These are phyloP conservation scores for Leccinellum rugosiceps DNA, from an alignment of 768 basidiomycete species.

Conservation along the genomic window DNA sequence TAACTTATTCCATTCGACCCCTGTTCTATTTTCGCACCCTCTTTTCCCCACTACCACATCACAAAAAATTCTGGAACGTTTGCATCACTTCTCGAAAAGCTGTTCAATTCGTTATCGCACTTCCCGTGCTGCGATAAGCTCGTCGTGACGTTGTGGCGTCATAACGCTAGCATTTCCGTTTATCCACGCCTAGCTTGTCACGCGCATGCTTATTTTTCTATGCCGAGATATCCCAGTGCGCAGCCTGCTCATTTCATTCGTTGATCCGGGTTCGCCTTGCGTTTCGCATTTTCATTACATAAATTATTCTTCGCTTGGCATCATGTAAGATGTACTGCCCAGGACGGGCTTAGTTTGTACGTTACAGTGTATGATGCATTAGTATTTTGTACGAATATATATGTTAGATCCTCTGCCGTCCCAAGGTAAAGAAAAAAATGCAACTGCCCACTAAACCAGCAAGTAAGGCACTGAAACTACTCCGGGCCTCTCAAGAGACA, in stretches of 20 bases:
- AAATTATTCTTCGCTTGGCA: slow-evolving; percentile 5
- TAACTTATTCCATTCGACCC: slow-evolving; percentile 32
- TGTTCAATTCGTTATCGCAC: slow-evolving; percentile 4
- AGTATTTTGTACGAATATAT: slow-evolving; percentile 19
- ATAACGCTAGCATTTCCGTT: slow-evolving; percentile 9
- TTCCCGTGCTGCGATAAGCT: slow-evolving; percentile 1
- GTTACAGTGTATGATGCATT: slow-evolving; percentile 17
- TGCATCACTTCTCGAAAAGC: neutral
- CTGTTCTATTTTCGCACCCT: neutral
- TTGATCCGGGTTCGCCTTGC: neutral
- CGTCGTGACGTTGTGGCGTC: slow-evolving; percentile 4
- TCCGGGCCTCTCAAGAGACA: slow-evolving; percentile 18
- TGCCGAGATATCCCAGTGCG: slow-evolving; percentile 23
- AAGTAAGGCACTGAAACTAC: neutral
- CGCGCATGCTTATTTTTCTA: slow-evolving; percentile 1
- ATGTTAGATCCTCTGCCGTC: neutral
- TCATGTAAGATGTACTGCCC: slow-evolving; percentile 2
- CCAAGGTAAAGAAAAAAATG: neutral
- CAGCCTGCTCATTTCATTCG: slow-evolving; percentile 12
- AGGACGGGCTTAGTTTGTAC: slow-evolving; percentile 1
- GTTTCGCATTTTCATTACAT: slow-evolving; percentile 6
- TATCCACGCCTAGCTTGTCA: slow-evolving; percentile 1
- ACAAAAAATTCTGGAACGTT: slow-evolving; percentile 5
- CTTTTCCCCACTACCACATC: slow-evolving; percentile 1
- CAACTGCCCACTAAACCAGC: slow-evolving; percentile 7